Conservation (phyloP, 1,284 basidiomycete genomes). For the Fomes fomentarius region DNA sequence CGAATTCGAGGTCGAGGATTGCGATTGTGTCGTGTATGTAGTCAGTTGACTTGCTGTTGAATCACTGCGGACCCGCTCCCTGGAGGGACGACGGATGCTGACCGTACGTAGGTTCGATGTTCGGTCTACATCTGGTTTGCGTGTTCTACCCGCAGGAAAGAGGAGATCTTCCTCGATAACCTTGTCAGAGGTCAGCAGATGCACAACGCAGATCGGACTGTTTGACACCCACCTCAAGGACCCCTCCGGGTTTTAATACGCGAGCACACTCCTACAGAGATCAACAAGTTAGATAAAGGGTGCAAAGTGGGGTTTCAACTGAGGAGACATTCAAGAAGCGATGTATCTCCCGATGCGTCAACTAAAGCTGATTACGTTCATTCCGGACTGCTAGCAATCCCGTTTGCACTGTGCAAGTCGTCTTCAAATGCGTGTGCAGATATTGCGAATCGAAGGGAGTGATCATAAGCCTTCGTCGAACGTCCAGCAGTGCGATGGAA, state of each 20-base stretch:
- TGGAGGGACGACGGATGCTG: constrained; percentile 3
- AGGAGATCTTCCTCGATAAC: constrained; percentile 73
- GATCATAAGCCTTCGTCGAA: too few species aligned
- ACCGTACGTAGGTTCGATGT: constrained; percentile 1
- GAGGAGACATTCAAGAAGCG: too few species aligned
- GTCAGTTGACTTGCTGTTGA: constrained; percentile 18
- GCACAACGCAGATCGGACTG: neutral
- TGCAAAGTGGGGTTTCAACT: too few species aligned
- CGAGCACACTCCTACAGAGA: constrained; percentile 60
- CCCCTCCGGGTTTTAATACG: constrained; percentile 60
- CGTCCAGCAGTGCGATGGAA: too few species aligned
- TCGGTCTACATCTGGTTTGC: constrained; percentile 3
- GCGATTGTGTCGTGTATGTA: constrained; percentile 1
- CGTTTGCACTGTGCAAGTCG: too few species aligned
- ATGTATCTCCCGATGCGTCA: too few species aligned
- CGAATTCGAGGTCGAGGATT: constrained; percentile 7
- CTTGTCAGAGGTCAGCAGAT: constrained; percentile 35
- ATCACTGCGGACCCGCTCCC: constrained; percentile 15
- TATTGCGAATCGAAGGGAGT: too few species aligned
- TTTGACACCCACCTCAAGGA: constrained; percentile 57
- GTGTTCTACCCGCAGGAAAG: constrained; percentile 53
- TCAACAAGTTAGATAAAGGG: neutral
- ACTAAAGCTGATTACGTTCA: too few species aligned
- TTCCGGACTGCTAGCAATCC: too few species aligned
- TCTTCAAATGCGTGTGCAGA: too few species aligned